These are phyloP conservation scores for Amphibolis antarctica DNA, from an alignment of 106 monocot genomes.

Conservation along the genomic window DNA sequence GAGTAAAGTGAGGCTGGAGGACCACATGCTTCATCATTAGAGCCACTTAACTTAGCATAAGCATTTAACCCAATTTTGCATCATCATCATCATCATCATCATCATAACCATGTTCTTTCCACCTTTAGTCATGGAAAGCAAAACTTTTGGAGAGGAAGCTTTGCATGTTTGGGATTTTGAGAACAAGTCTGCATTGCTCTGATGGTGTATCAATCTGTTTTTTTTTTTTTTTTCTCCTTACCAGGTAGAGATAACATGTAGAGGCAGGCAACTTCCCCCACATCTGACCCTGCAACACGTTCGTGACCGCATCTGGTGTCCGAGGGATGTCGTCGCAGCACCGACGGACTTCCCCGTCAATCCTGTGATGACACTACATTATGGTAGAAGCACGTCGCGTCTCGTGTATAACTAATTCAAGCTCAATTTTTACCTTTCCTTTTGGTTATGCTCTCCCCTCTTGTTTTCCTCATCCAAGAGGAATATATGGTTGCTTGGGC, in stretches of 20 bases:
- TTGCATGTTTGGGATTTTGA: too few species aligned
- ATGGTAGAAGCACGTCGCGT: conserved; percentile 13
- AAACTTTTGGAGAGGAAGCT: too few species aligned
- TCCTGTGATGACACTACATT: conserved; percentile 23
- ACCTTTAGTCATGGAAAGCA: too few species aligned
- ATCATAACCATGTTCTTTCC: too few species aligned
- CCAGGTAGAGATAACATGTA: conserved; percentile 50
- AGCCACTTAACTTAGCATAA: not conserved
- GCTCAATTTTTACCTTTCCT: not conserved
- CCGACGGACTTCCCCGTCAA: conserved; percentile 7
- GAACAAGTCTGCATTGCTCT: too few species aligned
- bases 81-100: too few species aligned
- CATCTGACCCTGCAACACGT: conserved; percentile 49
- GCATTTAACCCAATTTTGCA: not conserved
- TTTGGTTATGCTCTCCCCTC: not conserved
- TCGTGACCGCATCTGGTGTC: conserved; percentile 52
- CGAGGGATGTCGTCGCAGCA: not conserved
- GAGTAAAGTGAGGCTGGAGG: not conserved
- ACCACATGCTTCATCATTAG: not conserved
- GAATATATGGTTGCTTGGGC: not conserved
- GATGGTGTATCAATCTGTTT: too few species aligned
- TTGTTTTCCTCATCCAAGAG: not conserved
- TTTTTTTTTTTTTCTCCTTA: not conserved
- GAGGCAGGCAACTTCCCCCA: conserved; percentile 52
- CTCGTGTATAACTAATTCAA: not conserved